These are phyloP conservation scores for Corinectria fuckeliana DNA, from an alignment of 2,329 filamentous ascomycete species.

Conservation along the genomic window DNA sequence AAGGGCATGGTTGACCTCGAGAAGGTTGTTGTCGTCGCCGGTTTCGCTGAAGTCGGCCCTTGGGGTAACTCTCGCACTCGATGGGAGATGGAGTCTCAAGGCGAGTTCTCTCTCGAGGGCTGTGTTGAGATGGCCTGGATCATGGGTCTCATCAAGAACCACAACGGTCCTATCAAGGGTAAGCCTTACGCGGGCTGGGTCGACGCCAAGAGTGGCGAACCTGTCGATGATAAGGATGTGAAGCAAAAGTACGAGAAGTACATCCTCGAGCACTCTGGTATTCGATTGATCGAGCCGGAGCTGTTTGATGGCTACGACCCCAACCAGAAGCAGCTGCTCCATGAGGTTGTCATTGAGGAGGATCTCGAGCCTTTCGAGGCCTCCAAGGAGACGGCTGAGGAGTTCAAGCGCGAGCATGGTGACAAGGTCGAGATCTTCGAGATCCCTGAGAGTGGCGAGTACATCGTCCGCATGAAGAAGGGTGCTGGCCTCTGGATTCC, in stretches of 20 bases:
- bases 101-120: slow-evolving; percentile 95
- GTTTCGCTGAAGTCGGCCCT: slow-evolving; percentile 93
- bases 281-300: slow-evolving; percentile 96
- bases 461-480: slow-evolving; percentile 93
- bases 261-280: slow-evolving; percentile 95
- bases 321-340: slow-evolving; percentile 97
- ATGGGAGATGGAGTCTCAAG: slow-evolving; percentile 99
- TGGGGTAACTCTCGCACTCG: slow-evolving; percentile 98
- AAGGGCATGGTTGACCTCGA: slow-evolving; percentile 99
- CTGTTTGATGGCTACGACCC: slow-evolving; percentile 97
- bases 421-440: slow-evolving; percentile 98
- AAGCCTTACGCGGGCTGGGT: slow-evolving; percentile 97
- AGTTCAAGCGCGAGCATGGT: slow-evolving; percentile 96
- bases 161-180: slow-evolving; percentile 95
- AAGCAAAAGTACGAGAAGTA: slow-evolving; percentile 97
- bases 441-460: slow-evolving; percentile 91
- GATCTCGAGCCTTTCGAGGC: slow-evolving; percentile 97
- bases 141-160: slow-evolving; percentile 99
- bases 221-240: slow-evolving; percentile 97
- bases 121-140: slow-evolving; percentile 99
- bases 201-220: slow-evolving; percentile 90
- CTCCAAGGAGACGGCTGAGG: slow-evolving; percentile 95
- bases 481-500: slow-evolving; percentile 94
- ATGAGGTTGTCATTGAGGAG: slow-evolving; percentile 97
- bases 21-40: slow-evolving; percentile 96